Percentiles rank a stretch among this genome's conserved stretches.
Evolutionary conservation across 2,329 filamentous ascomycete genomes (phyloP).

Genomic region (Ascochyta lentis): DNA sequence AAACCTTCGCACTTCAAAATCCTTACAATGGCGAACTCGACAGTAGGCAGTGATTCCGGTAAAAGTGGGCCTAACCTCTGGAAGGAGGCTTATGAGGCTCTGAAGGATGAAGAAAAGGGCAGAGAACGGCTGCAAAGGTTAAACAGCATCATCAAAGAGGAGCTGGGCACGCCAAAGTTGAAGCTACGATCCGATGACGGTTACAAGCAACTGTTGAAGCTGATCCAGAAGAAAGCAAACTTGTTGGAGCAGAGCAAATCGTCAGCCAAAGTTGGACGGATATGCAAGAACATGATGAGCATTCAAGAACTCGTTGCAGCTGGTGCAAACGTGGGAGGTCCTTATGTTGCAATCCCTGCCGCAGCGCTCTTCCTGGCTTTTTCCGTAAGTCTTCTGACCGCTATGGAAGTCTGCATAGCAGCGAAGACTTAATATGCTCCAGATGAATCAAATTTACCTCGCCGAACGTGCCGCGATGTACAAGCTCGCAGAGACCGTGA

Average conservation of each 20-base stretch:
- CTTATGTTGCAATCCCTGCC: constrained; percentile 25
- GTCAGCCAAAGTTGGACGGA: constrained; percentile 16
- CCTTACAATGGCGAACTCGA: constrained; percentile 11
- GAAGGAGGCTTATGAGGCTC: constrained; percentile 25
- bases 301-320: constrained; percentile 24
- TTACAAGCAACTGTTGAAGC: constrained; percentile 14
- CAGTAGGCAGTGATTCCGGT: neutral
- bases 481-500: constrained; percentile 19
- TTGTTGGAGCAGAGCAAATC: constrained; percentile 11
- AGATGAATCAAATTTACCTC: constrained; percentile 23
- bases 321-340: constrained; percentile 23
- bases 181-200: constrained; percentile 25
- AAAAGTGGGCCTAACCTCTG: constrained; percentile 20
- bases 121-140: constrained; percentile 24
- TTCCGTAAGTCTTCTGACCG: constrained; percentile 12
- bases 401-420: neutral
- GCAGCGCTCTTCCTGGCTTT: constrained; percentile 27
- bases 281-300: constrained; percentile 20
- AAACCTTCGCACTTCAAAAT: neutral
- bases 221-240: constrained; percentile 18
- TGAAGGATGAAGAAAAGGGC: constrained; percentile 18
- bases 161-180: constrained; percentile 21
- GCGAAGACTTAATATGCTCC: neutral
- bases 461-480: constrained; percentile 21
- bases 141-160: constrained; percentile 17